Evolutionary conservation across 345 rosid genomes (phyloP).

Genomic region (Xanthoceras sorbifolium): DNA sequence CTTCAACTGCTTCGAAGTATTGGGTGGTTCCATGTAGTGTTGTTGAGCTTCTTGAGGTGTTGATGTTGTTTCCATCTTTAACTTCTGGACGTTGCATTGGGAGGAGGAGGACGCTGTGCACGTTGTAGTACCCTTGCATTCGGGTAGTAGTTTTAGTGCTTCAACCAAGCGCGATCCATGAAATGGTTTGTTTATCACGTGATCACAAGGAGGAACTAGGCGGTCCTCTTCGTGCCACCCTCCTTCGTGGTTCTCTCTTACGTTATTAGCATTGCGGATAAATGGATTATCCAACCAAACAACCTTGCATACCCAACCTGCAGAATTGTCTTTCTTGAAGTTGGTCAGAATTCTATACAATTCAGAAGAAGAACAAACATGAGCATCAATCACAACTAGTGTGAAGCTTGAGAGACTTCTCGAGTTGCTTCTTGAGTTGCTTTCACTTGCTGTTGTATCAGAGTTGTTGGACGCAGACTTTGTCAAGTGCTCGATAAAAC

Average conservation of each 20-base stretch:
- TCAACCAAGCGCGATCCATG: slow-evolving; percentile 36
- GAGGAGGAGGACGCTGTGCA: no score
- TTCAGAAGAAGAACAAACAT: slow-evolving; percentile 10
- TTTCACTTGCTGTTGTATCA: slow-evolving; percentile 14
- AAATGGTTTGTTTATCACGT: slow-evolving; percentile 24
- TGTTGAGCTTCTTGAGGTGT: slow-evolving; percentile 17
- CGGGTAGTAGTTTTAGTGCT: slow-evolving; percentile 28
- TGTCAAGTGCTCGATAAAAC: slow-evolving; percentile 5
- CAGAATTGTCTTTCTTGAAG: slow-evolving; percentile 26
- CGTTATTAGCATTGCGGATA: background rate
- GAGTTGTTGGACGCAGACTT: slow-evolving; percentile 16
- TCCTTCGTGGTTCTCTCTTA: no score
- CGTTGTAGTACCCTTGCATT: slow-evolving; percentile 3
- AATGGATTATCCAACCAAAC: slow-evolving; percentile 33
- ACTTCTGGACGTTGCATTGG: slow-evolving; percentile 2
- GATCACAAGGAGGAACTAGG: slow-evolving; percentile 17
- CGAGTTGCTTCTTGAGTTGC: slow-evolving; percentile 20
- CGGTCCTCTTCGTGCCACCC: background rate
- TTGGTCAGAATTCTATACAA: slow-evolving; percentile 6
- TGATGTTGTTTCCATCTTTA: background rate
- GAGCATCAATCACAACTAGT: slow-evolving; percentile 31
- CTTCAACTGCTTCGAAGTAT: background rate
- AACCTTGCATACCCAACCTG: slow-evolving; percentile 23
- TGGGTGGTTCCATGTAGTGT: background rate
- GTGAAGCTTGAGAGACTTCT: slow-evolving; percentile 22